phyloP scores from a whole-genome alignment of 345 rosid species.

The Arabis alpina region DNA sequence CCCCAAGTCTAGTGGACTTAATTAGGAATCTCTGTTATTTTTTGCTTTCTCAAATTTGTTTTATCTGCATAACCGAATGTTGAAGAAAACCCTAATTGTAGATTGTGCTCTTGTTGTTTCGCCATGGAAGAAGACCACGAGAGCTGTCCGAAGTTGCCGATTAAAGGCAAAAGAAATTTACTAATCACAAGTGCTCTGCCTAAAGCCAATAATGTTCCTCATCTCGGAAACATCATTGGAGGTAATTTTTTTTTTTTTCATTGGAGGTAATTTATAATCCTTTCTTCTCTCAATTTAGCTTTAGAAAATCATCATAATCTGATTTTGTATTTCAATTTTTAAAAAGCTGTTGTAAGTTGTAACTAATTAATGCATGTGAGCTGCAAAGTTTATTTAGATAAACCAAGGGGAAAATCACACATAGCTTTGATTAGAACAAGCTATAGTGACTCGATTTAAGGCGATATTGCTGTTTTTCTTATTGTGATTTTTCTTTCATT shows the following conservation, averaged over 20 bases:
- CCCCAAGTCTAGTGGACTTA: too few relatives aligned
- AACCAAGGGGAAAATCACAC: neutral
- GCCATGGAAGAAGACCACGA: conserved; percentile 28
- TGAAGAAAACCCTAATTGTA: conserved; percentile 20
- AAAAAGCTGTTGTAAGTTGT: too few relatives aligned
- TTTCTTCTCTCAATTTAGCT: conserved; percentile 7
- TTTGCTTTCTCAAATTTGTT: too few relatives aligned
- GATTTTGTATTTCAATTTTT: neutral
- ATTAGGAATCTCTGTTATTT: too few relatives aligned
- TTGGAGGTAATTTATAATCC: conserved; percentile 55
- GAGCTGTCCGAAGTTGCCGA: conserved; percentile 61
- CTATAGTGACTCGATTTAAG: neutral
- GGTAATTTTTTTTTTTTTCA: conserved; percentile 63
- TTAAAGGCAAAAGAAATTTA: conserved; percentile 80
- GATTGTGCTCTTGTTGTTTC: conserved; percentile 17
- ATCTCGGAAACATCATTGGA: conserved; percentile 95
- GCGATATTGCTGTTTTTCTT: neutral
- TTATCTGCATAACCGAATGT: too few relatives aligned
- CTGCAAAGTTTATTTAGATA: neutral
- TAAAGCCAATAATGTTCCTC: conserved; percentile 95
- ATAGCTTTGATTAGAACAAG: neutral
- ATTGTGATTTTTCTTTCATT: neutral
- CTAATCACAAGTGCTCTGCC: conserved; percentile 96
- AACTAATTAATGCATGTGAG: neutral
- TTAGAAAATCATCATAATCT: neutral